These are phyloP conservation scores for Dothistroma septosporum DNA, from an alignment of 2,329 filamentous ascomycete genomes.

Conservation along the genomic window DNA sequence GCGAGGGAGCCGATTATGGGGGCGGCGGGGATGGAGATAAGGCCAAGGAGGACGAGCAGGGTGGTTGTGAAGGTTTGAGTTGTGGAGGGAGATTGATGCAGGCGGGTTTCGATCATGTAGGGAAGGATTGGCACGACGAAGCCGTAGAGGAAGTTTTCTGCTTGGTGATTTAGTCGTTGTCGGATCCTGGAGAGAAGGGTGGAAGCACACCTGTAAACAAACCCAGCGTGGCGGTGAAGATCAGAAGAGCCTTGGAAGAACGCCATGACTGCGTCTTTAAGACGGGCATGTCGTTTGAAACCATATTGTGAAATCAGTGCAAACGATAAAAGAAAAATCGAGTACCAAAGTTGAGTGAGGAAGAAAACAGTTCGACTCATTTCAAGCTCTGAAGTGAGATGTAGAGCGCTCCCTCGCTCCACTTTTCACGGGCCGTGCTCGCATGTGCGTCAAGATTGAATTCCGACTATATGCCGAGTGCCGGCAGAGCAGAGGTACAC, in stretches of 20 bases:
- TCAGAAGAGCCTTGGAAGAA: slow-evolving; percentile 11
- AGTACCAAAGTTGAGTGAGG: background rate
- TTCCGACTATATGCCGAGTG: slow-evolving; percentile 26
- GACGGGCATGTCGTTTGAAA: background rate
- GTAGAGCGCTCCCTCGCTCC: background rate
- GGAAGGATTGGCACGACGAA: slow-evolving; percentile 20
- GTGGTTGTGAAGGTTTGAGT: slow-evolving; percentile 17
- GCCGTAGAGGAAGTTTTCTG: slow-evolving; percentile 22
- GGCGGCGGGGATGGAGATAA: slow-evolving; percentile 39
- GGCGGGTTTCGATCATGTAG: slow-evolving; percentile 19
- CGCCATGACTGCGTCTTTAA: slow-evolving; percentile 13
- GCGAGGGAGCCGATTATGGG: slow-evolving; percentile 20
- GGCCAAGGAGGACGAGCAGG: slow-evolving; percentile 36
- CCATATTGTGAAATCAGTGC: background rate
- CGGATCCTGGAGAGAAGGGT: background rate
- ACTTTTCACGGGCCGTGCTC: slow-evolving; percentile 1
- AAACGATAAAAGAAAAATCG: background rate
- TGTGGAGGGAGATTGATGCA: slow-evolving; percentile 9
- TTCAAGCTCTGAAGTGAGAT: background rate
- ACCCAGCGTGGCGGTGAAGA: slow-evolving; percentile 20
- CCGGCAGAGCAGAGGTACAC: slow-evolving; percentile 25
- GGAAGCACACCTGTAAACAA: slow-evolving; percentile 17
- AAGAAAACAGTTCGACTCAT: background rate
- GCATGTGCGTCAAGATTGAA: background rate
- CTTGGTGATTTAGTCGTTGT: background rate